Base-by-base conservation (phyloP, 129 eudicot genomes). In the Centaurea solstitialis region DNA sequence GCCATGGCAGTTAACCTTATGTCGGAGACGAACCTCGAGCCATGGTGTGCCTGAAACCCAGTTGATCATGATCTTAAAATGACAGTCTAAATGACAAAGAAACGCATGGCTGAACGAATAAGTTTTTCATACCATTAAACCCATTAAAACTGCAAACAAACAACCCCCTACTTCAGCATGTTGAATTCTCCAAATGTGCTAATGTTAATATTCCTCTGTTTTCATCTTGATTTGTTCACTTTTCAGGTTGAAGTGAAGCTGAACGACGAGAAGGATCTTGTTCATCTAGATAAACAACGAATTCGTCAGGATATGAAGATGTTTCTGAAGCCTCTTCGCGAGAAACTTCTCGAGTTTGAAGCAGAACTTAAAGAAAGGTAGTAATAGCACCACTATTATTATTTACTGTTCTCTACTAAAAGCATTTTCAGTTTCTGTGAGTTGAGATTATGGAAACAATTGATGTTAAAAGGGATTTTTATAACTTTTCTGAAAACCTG, bases 351-450 rank as follows among this genome's bases (percentile, higher is more conserved):
- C 1, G 87, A 84, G 77, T 92, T 92, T 73, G 97, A 92, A 82
- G 88, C 87, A 62, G 97, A 92, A 81, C 94, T 92, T 22, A 92
- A 85, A 87, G 94, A 85, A 22, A 85, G 94, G 83, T 92, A 86
- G 85, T 24, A 47, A 13, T 10, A 47, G 7, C n/a, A 15, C 30
- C 17, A 64, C 20, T 24, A 8, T 11, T 1, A 12, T n/a, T 76
- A 20, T 18, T 6, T 26, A 9, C n/a, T 50, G 23, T 74, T 57
- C 75, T 47, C 75, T 47, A 4, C 26, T 68, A 43, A 30, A 30
- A 57, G 47, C 76, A 17, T 18, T 57, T 76, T 77, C 30, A 18
- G 82, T 79, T 79, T 69, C 5, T 9, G 50, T 69, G 65, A 4
- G 33, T 79, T 37, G 8, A 28, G 26, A 28, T 17, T 21, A 77